These are phyloP conservation scores for Gloeophyllum trabeum DNA, from an alignment of 768 basidiomycete species.

Conservation along the genomic window DNA sequence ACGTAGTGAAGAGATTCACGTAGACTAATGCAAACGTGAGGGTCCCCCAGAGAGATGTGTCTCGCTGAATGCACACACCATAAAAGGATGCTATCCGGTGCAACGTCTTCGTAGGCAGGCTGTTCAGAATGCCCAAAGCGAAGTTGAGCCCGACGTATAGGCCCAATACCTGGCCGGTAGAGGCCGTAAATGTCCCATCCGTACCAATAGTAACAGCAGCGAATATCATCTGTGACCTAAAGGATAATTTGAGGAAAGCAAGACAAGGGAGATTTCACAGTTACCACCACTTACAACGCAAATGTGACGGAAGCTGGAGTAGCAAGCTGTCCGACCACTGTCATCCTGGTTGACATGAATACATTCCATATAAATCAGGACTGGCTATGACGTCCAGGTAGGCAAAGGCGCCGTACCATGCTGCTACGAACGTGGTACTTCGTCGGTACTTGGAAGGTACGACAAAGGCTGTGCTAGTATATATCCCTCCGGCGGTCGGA, in stretches of 20 bases:
- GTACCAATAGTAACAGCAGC: slow-evolving; percentile 13
- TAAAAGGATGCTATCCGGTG: slow-evolving; percentile 11
- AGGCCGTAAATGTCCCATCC: slow-evolving; percentile 21
- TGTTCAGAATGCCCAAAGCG: slow-evolving; percentile 29
- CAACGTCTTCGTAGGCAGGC: slow-evolving; percentile 21
- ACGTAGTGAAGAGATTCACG: slow-evolving; percentile 30
- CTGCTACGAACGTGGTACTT: slow-evolving; percentile 23
- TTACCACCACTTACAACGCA: slow-evolving; percentile 4
- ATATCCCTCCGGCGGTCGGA: slow-evolving; percentile 29
- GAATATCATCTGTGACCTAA: slow-evolving; percentile 17
- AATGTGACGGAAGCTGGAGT: slow-evolving; percentile 23
- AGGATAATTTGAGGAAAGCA: not conserved
- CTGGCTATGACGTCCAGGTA: not conserved
- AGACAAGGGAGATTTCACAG: not conserved
- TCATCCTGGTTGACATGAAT: slow-evolving; percentile 22
- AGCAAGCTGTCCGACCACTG: slow-evolving; percentile 14
- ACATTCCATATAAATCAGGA: not conserved
- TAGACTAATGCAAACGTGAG: slow-evolving; percentile 21
- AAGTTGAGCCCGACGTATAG: slow-evolving; percentile 27
- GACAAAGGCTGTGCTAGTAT: slow-evolving; percentile 25
- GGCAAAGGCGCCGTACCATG: slow-evolving; percentile 17
- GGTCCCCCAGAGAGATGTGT: not conserved
- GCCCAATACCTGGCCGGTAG: slow-evolving; percentile 27
- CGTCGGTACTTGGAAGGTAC: slow-evolving; percentile 20
- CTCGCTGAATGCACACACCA: not conserved